These are phyloP conservation scores for Castanea sativa DNA, from an alignment of 306 rosid species.

Conservation along the genomic window DNA sequence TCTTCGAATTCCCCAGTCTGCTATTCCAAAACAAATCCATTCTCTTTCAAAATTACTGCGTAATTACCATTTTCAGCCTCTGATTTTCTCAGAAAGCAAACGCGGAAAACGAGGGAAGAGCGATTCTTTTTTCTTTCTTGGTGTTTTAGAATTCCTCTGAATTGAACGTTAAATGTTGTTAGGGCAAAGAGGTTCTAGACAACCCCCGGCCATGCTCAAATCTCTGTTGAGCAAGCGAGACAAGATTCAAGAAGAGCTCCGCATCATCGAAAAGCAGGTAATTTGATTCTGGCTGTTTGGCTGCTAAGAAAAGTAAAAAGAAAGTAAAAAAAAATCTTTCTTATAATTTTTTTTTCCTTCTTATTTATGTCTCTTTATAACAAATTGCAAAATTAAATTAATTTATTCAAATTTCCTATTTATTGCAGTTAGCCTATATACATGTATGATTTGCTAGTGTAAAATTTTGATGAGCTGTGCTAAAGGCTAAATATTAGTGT, in stretches of 20 bases:
- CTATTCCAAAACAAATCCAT: not conserved
- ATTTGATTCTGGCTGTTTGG: not conserved
- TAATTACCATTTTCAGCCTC: not conserved
- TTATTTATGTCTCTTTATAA: not conserved
- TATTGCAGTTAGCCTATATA: not conserved
- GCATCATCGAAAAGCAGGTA: not conserved
- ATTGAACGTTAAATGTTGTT: not conserved
- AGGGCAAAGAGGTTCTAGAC: not conserved
- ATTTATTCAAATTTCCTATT: not conserved
- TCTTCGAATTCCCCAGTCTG: not conserved
- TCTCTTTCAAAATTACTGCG: not conserved
- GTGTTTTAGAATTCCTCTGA: not conserved
- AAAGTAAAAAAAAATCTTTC: not conserved
- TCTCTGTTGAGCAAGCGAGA: constrained; percentile 1
- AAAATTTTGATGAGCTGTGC: not conserved
- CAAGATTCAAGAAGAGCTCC: not conserved
- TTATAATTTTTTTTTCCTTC: not conserved
- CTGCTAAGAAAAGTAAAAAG: not conserved
- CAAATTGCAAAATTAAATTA: not conserved
- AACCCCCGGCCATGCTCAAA: not conserved
- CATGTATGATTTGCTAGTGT: not conserved
- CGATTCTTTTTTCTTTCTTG: not conserved
- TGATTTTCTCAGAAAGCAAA: not conserved
- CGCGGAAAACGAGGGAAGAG: not conserved
- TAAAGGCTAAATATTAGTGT: not conserved